Evolutionary conservation across 768 basidiomycete genomes (phyloP), one percentile per base, ranked within the genome.

Genomic region (Boletus pseudo-olivaceus): DNA sequence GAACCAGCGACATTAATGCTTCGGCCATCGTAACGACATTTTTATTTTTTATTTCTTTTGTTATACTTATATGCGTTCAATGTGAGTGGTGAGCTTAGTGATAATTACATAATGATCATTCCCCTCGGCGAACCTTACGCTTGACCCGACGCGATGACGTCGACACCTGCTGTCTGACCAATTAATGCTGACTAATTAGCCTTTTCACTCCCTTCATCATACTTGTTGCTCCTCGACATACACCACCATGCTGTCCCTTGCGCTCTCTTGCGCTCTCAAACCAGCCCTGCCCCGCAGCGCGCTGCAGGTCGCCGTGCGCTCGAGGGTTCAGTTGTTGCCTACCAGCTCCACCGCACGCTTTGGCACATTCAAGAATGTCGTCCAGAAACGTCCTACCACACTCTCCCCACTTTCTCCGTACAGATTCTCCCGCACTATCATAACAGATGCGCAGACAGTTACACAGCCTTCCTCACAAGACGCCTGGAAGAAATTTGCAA

Each of bases 401-500:
- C 59, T 62, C 53, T 61, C 65, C 5, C 57, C 67, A 4, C 53
- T 60, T 41, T 54, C 59, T 15, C 66, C 67, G 41, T 58, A 54
- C 42, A 65, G 60, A 48, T 66, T 66, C 33, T 72, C 78, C 32
- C 76, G 85, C n/a, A 67, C 77, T 11, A 69, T 83, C 23, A 70
- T 77, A 51, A 82, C 81, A 4, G 80, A 84, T 53, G 71, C 72
- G 8, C 62, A 69, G 9, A 58, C 70, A 2, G 60, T 76, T 4
- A 62, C 76, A n/a, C 56, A 68, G 9, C 59, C 68, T 35, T 75
- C 76, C 37, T 64, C 73, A 0, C 70, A 73, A 56, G 73, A 79
- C 20, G 67, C 75, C 17, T 82, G 80, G 80, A 78, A 68, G 61
- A 74, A 74, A 27, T 78, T 73, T 52, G 81, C 75, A 17, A 72